phyloP scores from a whole-genome alignment of 192 early-diverging fungal species.

The Backusella sp. region DNA sequence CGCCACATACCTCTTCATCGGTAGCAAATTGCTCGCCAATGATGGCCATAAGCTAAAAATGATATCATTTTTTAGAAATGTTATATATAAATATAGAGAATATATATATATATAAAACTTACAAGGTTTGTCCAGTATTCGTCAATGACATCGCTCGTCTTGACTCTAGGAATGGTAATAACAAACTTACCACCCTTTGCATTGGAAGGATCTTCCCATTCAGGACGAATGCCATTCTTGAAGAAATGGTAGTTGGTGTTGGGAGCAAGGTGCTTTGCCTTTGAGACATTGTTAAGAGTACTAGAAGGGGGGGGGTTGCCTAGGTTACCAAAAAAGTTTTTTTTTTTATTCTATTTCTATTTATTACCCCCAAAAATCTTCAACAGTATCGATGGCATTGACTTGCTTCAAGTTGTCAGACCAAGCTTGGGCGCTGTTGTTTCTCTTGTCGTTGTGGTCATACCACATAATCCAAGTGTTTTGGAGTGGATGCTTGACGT shows the following conservation, averaged over 20 bases:
- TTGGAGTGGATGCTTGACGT: slow-evolving; percentile 87
- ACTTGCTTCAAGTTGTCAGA: slow-evolving; percentile 82
- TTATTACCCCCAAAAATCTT: slow-evolving; percentile 93
- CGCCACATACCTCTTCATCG: slow-evolving; percentile 83
- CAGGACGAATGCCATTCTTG: slow-evolving; percentile 86
- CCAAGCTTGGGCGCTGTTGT: slow-evolving; percentile 78
- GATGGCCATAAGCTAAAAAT: slow-evolving; percentile 71
- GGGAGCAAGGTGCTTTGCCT: slow-evolving; percentile 65
- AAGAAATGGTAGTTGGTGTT: slow-evolving; percentile 95
- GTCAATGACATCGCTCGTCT: slow-evolving; percentile 75
- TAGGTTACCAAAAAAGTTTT: not conserved
- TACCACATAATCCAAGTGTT: slow-evolving; percentile 94
- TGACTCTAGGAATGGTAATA: slow-evolving; percentile 66
- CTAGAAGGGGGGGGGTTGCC: slow-evolving; percentile 18
- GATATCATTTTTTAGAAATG: slow-evolving; percentile 12
- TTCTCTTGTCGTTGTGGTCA: slow-evolving; percentile 76
- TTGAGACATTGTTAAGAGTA: slow-evolving; percentile 86
- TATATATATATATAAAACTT: slow-evolving; percentile 25
- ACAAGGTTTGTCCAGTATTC: slow-evolving; percentile 85
- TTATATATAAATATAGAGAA: not conserved
- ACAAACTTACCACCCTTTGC: slow-evolving; percentile 91
- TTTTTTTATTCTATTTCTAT: not conserved
- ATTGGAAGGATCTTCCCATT: slow-evolving; percentile 95
- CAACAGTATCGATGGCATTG: slow-evolving; percentile 89
- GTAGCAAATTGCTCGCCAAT: slow-evolving; percentile 86